Base-by-base conservation (phyloP, 139 green algal genomes). In the Chara braunii region DNA sequence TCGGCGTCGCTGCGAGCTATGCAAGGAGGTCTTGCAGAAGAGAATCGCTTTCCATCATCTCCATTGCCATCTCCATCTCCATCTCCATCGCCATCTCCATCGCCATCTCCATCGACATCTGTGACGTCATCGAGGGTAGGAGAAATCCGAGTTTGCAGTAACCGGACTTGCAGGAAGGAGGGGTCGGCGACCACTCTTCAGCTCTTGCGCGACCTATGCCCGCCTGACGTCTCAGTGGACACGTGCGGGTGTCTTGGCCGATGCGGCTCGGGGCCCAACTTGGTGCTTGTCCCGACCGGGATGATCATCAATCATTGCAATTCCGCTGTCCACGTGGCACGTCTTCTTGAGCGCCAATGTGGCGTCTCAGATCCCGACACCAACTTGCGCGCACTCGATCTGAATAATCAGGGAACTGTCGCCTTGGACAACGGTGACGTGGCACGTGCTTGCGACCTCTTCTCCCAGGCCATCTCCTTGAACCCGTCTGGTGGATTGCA, bases 271-370 rank as follows among this genome's bases (percentile, higher is more conserved):
- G 61, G 61, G 8, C 61, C 61, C 30, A 70, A 70, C 31, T 12
- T 33, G 9, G 61, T 58, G 18, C 18, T 70, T 29, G 50, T 70
- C 26, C 61, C 61, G 22, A n/a, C 18, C 0, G 3, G 63, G 53
- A 30, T 70, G 28, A 5, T 70, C 31, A 29, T 70, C 31, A 1
- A 51, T 9, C 61, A 70, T 51, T 70, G 61, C 61, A 70, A 30
- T 51, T 66, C 61, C 14, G 48, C 61, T 24, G 51, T 51, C 36
- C 61, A 70, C 61, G 61, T 52, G 22, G 61, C 61, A 28, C 45
- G 61, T 22, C 61, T 70, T 35, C 50, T 70, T 48, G 61, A 70
- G 29, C 12, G 43, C n/a, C 61, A 70, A 51, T 70, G 61, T 26
- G 61, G 53, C 33, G 61, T 9, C 28, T 26, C 54, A 4, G 58